phyloP scores from a whole-genome alignment of 1,284 basidiomycete genomes.

The Rhodotorula sp. region DNA sequence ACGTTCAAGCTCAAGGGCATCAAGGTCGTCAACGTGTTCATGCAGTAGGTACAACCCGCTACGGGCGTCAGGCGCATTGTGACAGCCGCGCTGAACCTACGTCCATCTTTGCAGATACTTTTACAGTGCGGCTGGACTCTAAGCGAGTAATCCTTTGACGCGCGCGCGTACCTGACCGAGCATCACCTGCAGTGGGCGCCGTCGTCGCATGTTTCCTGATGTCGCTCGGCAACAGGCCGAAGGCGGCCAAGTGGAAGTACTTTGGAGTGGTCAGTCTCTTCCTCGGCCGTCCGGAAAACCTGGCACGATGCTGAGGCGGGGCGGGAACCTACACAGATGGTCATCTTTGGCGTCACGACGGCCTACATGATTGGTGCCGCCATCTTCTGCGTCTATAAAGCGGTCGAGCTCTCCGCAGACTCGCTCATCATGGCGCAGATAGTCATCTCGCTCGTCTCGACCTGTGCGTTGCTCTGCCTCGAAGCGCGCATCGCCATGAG shows the following conservation, averaged over 20 bases:
- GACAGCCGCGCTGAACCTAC: too few species aligned
- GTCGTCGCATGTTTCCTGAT: slow-evolving; percentile 88
- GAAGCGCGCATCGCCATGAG: not conserved
- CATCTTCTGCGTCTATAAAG: slow-evolving; percentile 69
- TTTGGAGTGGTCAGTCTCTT: slow-evolving; percentile 54
- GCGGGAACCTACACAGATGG: slow-evolving; percentile 4
- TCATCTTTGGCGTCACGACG: slow-evolving; percentile 27
- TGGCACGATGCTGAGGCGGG: slow-evolving; percentile 35
- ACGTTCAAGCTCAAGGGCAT: slow-evolving; percentile 66
- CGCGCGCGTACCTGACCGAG: too few species aligned
- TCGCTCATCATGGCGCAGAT: slow-evolving; percentile 66
- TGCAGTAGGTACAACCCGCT: slow-evolving; percentile 56
- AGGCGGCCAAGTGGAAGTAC: slow-evolving; percentile 58
- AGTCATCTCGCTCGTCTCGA: slow-evolving; percentile 78
- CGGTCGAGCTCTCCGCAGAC: slow-evolving; percentile 60
- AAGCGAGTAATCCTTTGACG: too few species aligned
- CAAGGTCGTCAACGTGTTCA: slow-evolving; percentile 71
- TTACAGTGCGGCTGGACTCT: slow-evolving; percentile 70
- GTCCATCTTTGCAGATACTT: not conserved
- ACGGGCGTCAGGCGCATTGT: not conserved
- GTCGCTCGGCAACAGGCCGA: slow-evolving; percentile 94
- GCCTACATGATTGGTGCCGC: slow-evolving; percentile 59
- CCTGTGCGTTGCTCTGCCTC: slow-evolving; percentile 58
- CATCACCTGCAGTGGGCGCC: slow-evolving; percentile 57
- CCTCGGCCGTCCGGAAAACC: not conserved